These are phyloP conservation scores for Luzula sylvatica DNA, from an alignment of 176 grass and related monocot species.

Conservation along the genomic window DNA sequence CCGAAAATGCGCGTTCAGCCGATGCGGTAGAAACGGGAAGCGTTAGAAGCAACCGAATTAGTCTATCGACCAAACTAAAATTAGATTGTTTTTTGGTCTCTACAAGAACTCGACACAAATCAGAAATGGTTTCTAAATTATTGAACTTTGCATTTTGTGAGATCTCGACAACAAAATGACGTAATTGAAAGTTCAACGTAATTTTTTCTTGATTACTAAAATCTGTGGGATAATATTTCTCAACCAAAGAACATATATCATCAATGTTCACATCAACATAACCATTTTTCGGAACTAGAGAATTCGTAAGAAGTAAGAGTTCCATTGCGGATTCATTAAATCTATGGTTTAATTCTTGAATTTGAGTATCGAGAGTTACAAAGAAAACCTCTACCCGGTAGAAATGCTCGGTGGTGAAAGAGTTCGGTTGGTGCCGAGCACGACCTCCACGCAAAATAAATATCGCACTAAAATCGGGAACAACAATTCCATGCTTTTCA, in stretches of 20 bases:
- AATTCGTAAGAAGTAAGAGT: neutral
- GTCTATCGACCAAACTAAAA: constrained; percentile 12
- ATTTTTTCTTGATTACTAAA: neutral
- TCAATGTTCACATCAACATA: neutral
- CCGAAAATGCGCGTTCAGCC: constrained; percentile 8
- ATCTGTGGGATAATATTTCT: neutral
- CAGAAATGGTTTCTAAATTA: constrained; percentile 1
- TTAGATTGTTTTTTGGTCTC: neutral
- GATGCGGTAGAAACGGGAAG: constrained; percentile 10
- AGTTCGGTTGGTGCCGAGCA: neutral
- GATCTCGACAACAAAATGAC: constrained; percentile 6
- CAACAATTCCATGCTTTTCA: neutral
- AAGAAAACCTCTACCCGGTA: constrained; percentile 4
- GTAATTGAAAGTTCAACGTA: neutral
- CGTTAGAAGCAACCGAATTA: constrained; percentile 2
- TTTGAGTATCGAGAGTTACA: neutral
- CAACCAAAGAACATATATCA: neutral
- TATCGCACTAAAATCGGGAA: constrained; percentile 5
- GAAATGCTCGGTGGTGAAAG: neutral
- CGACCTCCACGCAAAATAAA: constrained; percentile 11
- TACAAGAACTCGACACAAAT: neutral
- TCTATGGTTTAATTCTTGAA: neutral
- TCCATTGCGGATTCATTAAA: neutral
- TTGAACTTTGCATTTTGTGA: neutral
- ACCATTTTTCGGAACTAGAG: neutral